Base-by-base conservation (phyloP, 805 yeast species). In the Ogataea nitratoaversa region DNA sequence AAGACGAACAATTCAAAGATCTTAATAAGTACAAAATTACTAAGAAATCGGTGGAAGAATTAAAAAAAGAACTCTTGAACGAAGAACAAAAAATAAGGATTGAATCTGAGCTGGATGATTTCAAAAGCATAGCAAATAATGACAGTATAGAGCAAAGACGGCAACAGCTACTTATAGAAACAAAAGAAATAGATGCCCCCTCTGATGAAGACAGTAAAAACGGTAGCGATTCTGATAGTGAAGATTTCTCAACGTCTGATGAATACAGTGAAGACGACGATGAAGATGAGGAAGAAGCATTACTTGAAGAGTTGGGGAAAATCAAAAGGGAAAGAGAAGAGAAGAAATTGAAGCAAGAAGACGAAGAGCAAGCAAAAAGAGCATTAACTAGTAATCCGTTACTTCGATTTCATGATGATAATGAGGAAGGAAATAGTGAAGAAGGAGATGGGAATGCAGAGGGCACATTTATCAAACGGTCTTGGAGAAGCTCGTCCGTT, bases 211-310 rank as follows among this genome's bases (percentile, higher is more conserved):
- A 49, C 6, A 48, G 14, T 20, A 22, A 4, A 38, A 16, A 29
- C 14, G 14, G 14, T 9, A 22, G 28, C 9, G 28, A 23, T 28
- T 22, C 24, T 19, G 38, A 32, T 12, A 36, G 12, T n/a, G 46
- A 36, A 11, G 42, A 32, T 3, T n/a, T 35, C 8, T 29, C 33
- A 13, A 23, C 32, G 25, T 27, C 27, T 19, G 39, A 32, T 11
- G 38, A n/a, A 13, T 47, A 36, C 13, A 43, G 32, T 2, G 54
- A 52, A 7, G 59, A 48, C 8, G 66, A 65, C 11, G 54, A 47
- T 17, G 53, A 69, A 36, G 80, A 76, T 28, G 79, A 74, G 20
- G 79, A 72, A n/a, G 79, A 69, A 25, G 84, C 60, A n/a, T 54
- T 72, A 4, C 32, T 69, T 22, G 46, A 52, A 41, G 76, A 72